Percentiles rank a stretch among this genome's conserved stretches.
Conservation (phyloP, 768 basidiomycete genomes). For the Coprinopsis strossmayeri region DNA sequence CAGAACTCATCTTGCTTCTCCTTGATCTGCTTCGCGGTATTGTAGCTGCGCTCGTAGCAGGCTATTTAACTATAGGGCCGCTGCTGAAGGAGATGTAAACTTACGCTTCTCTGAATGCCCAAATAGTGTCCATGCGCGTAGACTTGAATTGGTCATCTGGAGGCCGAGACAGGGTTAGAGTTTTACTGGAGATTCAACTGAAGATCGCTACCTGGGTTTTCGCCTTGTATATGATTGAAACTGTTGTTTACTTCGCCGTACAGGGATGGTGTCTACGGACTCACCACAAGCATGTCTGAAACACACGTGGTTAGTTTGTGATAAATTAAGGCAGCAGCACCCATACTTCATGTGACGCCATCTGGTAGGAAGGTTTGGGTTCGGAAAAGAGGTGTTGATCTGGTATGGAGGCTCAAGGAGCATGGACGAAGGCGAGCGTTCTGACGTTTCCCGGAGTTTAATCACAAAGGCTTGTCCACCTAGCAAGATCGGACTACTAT, state of each 20-base stretch:
- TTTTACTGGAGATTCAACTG: too few relatives aligned
- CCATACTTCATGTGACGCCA: conserved; percentile 77
- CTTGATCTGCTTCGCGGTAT: conserved; percentile 61
- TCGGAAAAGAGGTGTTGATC: conserved; percentile 42
- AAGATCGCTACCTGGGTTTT: conserved; percentile 55
- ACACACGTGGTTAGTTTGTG: neutral
- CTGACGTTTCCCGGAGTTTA: conserved; percentile 68
- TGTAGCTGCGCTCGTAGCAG: too few relatives aligned
- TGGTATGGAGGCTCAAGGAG: conserved; percentile 69
- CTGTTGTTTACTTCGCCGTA: too few relatives aligned
- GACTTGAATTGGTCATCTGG: conserved; percentile 28
- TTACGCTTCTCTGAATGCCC: conserved; percentile 63
- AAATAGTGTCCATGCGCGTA: conserved; percentile 65
- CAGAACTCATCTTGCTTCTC: conserved; percentile 66
- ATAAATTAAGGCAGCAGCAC: neutral
- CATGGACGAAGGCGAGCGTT: conserved; percentile 68
- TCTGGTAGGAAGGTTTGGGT: conserved; percentile 40
- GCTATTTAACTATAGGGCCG: too few relatives aligned
- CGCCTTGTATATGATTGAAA: conserved; percentile 29
- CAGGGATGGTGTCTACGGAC: too few relatives aligned
- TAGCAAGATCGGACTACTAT: conserved; percentile 16
- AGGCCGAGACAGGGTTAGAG: too few relatives aligned
- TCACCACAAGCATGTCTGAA: conserved; percentile 51
- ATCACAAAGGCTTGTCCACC: conserved; percentile 75
- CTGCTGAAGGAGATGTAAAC: too few relatives aligned